A percentile compares a stretch with the other conserved stretches of the same genome.
phyloP scores from a whole-genome alignment of 2,329 filamentous ascomycete species.

The Talaromyces sp. region DNA sequence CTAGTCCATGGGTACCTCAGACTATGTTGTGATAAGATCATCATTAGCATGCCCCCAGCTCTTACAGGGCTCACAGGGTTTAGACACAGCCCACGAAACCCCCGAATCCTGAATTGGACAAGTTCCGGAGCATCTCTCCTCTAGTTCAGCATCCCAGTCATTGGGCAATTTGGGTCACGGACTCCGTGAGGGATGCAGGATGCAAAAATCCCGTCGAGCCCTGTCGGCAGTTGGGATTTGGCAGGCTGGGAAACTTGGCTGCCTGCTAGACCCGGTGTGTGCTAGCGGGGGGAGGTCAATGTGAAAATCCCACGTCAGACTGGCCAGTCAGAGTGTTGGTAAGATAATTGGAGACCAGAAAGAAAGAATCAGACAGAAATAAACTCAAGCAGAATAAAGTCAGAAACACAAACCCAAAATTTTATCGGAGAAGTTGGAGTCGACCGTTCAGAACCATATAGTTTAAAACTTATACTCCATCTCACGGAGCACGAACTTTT shows the following conservation, averaged over 20 bases:
- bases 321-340: neutral
- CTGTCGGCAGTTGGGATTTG: constrained; percentile 24
- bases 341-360: neutral
- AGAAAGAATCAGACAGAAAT: neutral
- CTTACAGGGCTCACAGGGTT: neutral
- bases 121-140: neutral
- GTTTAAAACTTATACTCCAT: neutral
- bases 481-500: neutral
- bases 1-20: too few relatives aligned
- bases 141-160: neutral
- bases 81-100: neutral
- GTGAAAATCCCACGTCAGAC: constrained; percentile 10
- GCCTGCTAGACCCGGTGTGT: constrained; percentile 15
- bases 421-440: neutral
- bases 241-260: constrained; percentile 8
- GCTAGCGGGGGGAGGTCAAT: constrained; percentile 7
- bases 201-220: constrained; percentile 4
- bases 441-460: neutral
- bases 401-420: too few relatives aligned
- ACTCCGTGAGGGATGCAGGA: constrained; percentile 1
- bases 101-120: neutral
- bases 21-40: neutral
- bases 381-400: too few relatives aligned
- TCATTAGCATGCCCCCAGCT: neutral
- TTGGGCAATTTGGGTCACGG: neutral